Base-by-base conservation (phyloP, 768 basidiomycete genomes). In the Punctularia strigosozonata region DNA sequence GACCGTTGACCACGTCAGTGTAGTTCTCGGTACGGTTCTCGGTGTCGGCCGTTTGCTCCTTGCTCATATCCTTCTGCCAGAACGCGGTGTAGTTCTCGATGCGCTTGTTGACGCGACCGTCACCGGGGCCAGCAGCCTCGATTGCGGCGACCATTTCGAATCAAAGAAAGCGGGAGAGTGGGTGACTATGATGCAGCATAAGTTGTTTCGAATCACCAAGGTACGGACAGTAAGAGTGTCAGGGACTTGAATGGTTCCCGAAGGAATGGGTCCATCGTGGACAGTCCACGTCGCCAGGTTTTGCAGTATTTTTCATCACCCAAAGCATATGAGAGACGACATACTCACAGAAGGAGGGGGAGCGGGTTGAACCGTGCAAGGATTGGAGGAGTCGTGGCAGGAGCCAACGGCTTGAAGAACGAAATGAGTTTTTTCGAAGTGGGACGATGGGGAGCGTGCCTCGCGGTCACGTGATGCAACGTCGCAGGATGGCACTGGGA, bases 1-100 rank as follows among this genome's bases (percentile, higher is more conserved):
- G 37, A 87, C 88, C 90, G 47, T 95, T 94, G 43, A 98, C 86
- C 43, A 99, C 88, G 38, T 95, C 89, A 10, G 83, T 80, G 60
- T 97, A 98, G 52, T 75, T 76, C 26, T 74, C 73, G 31, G 91
- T 61, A 43, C 94, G 73, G 52, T 77, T 78, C 41, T 80, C 69
- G 43, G 70, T 83, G 58, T 87, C 73, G 10, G 59, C 62, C 4
- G 69, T 64, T 36, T 56, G 61, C 61, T 98, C 91, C 50, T 80
- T 69, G 13, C 59, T 60, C 22, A 76, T 65, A 57, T 94, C 83
- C 55, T 82, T 80, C 46, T 91, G 72, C 92, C 94, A 99, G 64
- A 88, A 90, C 53, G 75, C 76, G 49, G 81, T 81, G 64, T 99
- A 98, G 60, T 76, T 78, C 55, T 75, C 76, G 33, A 89, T 81